Percentiles rank a stretch among this genome's conserved stretches.
Evolutionary conservation across 2,329 filamentous ascomycete genomes (phyloP).

Genomic region (Cladophialophora chaetospira): DNA sequence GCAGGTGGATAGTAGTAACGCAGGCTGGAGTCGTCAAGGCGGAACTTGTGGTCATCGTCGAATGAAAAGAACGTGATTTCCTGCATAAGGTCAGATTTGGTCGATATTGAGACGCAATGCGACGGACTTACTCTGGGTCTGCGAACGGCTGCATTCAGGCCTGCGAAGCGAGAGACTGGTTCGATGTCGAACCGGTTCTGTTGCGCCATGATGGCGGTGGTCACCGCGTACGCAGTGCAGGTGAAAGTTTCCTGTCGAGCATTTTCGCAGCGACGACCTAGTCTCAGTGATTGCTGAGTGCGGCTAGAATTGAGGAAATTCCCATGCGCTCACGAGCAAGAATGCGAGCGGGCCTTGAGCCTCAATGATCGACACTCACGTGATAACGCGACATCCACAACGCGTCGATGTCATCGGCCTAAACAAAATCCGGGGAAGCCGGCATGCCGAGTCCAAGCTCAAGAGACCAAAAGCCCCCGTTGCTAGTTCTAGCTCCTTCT

Average conservation of each 20-base stretch:
- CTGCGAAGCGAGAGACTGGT: constrained; percentile 69
- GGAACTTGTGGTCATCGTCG: constrained; percentile 77
- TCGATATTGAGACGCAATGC: not conserved
- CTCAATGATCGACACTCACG: too few relatives aligned
- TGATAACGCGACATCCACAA: not conserved
- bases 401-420: not conserved
- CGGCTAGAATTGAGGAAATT: not conserved
- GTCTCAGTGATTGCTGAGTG: not conserved
- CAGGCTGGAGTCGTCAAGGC: constrained; percentile 74
- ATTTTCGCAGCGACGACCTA: not conserved
- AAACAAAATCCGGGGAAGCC: not conserved
- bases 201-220: constrained; percentile 20
- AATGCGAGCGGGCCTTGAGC: too few relatives aligned
- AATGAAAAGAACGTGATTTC: constrained; percentile 95
- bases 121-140: constrained; percentile 66
- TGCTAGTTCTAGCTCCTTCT: not conserved
- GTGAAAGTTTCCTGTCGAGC: not conserved
- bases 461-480: too few relatives aligned
- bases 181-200: constrained; percentile 62
- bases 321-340: too few relatives aligned
- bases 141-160: constrained; percentile 69
- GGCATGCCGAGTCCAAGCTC: too few relatives aligned
- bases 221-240: not conserved
- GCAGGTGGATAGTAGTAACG: constrained; percentile 83
- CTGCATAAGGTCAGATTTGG: constrained; percentile 46